These are phyloP conservation scores for Perkinsus olseni DNA, from an alignment of 169 alveolate genomes.

Conservation along the genomic window DNA sequence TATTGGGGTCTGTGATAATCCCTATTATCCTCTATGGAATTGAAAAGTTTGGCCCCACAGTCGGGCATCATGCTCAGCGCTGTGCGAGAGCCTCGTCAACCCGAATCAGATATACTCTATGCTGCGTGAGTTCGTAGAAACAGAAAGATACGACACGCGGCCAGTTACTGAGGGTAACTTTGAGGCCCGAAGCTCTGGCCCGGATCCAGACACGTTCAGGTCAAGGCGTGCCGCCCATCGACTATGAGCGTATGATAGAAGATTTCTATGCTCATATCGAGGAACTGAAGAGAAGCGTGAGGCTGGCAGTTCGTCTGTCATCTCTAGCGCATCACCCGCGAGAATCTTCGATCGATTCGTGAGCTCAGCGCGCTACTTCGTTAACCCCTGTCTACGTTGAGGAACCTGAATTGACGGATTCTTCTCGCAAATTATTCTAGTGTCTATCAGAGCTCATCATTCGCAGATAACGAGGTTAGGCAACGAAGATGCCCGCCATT, in stretches of 20 bases:
- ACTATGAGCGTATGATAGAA: not conserved
- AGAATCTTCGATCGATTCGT: too few relatives aligned
- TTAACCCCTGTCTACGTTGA: too few relatives aligned
- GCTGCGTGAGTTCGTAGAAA: not conserved
- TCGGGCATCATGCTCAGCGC: not conserved
- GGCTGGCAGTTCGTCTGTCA: not conserved
- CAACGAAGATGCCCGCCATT: not conserved
- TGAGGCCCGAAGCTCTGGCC: not conserved
- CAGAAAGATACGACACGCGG: not conserved
- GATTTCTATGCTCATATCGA: not conserved
- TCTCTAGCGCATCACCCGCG: too few relatives aligned
- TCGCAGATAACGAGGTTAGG: not conserved
- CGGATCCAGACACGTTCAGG: not conserved
- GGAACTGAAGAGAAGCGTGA: not conserved
- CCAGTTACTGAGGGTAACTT: not conserved
- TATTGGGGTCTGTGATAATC: too few relatives aligned
- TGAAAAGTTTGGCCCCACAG: not conserved
- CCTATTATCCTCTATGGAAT: not conserved
- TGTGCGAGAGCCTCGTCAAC: not conserved
- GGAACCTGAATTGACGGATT: not conserved
- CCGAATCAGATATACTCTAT: not conserved
- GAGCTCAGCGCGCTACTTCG: too few relatives aligned
- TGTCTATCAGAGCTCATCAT: too few relatives aligned
- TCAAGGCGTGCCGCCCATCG: not conserved
- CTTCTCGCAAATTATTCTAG: too few relatives aligned